Evolutionary conservation across 2,329 filamentous ascomycete species (phyloP).

Genomic region (Dryadomyces quercivorus): DNA sequence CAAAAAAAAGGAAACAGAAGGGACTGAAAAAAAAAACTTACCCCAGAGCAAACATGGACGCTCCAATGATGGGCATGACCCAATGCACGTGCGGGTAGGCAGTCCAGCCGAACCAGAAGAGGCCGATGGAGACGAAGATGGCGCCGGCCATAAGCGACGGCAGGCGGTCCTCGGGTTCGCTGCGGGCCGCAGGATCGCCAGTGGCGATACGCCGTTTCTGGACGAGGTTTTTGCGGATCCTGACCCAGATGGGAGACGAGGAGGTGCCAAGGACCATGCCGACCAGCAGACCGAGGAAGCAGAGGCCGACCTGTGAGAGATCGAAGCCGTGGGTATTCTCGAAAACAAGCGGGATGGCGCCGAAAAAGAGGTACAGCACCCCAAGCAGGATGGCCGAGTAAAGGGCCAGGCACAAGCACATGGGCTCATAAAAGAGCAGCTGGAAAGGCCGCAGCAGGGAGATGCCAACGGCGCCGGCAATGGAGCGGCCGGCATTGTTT

Average conservation of each 20-base stretch:
- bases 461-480: conserved; percentile 44
- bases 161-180: conserved; percentile 79
- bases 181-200: conserved; percentile 28
- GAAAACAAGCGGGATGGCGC: conserved; percentile 76
- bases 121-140: conserved; percentile 61
- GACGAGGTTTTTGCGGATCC: conserved; percentile 45
- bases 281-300: conserved; percentile 60
- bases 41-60: conserved; percentile 57
- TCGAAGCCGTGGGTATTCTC: conserved; percentile 60
- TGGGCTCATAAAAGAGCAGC: conserved; percentile 69
- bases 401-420: conserved; percentile 72
- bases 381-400: conserved; percentile 78
- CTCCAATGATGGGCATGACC: conserved; percentile 65
- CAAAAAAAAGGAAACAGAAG: not conserved
- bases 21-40: conserved; percentile 27
- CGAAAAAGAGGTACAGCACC: conserved; percentile 83
- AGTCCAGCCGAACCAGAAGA: conserved; percentile 88
- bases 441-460: conserved; percentile 63
- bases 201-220: conserved; percentile 37
- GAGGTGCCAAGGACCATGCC: conserved; percentile 54
- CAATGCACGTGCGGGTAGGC: conserved; percentile 63
- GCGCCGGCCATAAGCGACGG: conserved; percentile 65
- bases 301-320: conserved; percentile 67
- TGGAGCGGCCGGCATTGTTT: conserved; percentile 40
- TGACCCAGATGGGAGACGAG: conserved; percentile 55